A percentile compares a stretch with the other conserved stretches of the same genome.
These are phyloP conservation scores for Calonectria hawksworthii DNA, from an alignment of 2,329 filamentous ascomycete species.

Conservation along the genomic window DNA sequence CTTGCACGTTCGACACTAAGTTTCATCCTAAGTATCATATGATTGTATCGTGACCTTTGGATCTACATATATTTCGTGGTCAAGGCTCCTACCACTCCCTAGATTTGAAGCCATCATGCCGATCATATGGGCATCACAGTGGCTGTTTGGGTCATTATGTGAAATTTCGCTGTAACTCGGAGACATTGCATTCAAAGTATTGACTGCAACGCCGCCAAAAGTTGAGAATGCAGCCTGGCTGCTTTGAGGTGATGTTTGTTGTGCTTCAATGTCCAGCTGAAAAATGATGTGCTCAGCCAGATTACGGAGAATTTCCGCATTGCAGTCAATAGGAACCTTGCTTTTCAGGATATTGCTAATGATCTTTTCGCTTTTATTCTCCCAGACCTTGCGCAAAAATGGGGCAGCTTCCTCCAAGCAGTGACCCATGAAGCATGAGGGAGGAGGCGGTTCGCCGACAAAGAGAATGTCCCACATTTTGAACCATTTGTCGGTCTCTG, in stretches of 20 bases:
- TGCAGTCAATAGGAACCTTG: too few species aligned
- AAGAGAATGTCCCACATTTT: neutral
- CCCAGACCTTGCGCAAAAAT: neutral
- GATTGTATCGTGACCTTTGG: neutral
- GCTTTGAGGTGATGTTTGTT: too few species aligned
- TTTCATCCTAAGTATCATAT: rapidly evolving
- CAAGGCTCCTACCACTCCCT: too few species aligned
- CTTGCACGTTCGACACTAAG: too few species aligned
- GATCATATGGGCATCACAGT: neutral
- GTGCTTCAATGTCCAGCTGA: neutral
- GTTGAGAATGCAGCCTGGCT: neutral
- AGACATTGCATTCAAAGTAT: rapidly evolving
- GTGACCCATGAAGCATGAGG: neutral
- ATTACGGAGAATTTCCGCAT: neutral
- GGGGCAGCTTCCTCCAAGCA: neutral
- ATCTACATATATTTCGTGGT: rapidly evolving
- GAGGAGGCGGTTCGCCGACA: neutral
- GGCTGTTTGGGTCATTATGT: rapidly evolving
- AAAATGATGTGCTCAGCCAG: neutral
- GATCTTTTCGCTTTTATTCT: neutral
- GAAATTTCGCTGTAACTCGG: neutral
- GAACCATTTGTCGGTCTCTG: neutral
- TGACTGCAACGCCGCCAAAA: neutral
- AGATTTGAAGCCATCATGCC: too few species aligned
- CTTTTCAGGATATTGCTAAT: neutral